Conservation (phyloP, 495 filamentous ascomycete genomes). For the Amphirosellinia nigrospora region DNA sequence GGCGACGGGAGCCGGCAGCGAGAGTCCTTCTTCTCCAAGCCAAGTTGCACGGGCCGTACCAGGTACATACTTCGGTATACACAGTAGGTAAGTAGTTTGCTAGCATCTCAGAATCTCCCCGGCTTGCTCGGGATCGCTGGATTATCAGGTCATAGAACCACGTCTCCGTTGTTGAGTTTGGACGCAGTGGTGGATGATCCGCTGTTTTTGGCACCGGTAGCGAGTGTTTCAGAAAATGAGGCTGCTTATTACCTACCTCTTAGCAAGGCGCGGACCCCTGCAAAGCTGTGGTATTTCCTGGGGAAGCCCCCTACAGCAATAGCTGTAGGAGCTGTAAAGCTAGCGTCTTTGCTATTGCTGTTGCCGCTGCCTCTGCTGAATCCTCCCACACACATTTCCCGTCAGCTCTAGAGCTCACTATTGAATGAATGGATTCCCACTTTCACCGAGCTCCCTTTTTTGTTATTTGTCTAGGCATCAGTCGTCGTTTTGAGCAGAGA, state of each 20-base stretch:
- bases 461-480: background rate
- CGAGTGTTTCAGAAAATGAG: conserved; percentile 4
- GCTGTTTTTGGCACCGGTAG: background rate
- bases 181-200: conserved; percentile 3
- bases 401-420: background rate
- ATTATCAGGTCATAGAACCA: background rate
- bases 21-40: conserved; percentile 17
- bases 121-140: conserved; percentile 4
- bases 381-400: background rate
- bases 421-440: background rate
- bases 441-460: conserved; percentile 12
- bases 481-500: background rate
- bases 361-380: background rate
- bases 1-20: conserved; percentile 20
- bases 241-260: conserved; percentile 15
- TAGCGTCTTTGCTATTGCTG: background rate
- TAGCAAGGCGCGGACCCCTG: conserved; percentile 4
- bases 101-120: background rate
- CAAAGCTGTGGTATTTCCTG: conserved; percentile 2
- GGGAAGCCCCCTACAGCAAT: background rate
- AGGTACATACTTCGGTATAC: background rate
- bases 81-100: background rate
- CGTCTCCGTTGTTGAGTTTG: background rate
- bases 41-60: conserved; percentile 5
- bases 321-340: background rate